Base-by-base conservation (phyloP, 2,329 filamentous ascomycete species). In the Sarocladium oryzae region DNA sequence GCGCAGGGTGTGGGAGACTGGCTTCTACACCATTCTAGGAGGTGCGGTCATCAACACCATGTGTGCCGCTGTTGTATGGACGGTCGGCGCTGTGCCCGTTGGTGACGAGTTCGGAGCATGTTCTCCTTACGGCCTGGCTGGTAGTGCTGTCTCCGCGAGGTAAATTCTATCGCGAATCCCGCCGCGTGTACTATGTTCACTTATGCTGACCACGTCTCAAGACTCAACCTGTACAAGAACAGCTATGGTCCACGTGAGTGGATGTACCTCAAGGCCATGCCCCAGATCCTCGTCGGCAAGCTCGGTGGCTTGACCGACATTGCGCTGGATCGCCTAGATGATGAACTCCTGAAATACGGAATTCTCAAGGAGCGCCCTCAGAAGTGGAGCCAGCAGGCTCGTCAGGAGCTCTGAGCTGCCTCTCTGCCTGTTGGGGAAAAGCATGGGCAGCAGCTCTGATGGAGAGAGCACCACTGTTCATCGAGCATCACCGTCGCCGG, bases 251-350 rank as follows among this genome's bases (percentile, higher is more conserved):
- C 46, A 26, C 46, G 46, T 32, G 46, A 49, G 32, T 49, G 46
- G 46, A 36, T 49, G 30, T 49, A 49, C 32, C 20, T 49, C 46
- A 49, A 49, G 46, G 24, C 46, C 30, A 49, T 49, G 30, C 46
- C 46, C 20, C 30, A 36, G 18, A 37, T 49, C 20, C 30, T 49
- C 20, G 20, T 49, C 10, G 32, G 30, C 15, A 49, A 37, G 21
- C 46, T 49, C 8, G 46, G 46, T 37, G 46, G 46, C 16, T 26
- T 49, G 46, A 49, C 46, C 7, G 32, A 49, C 18, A 6, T 8
- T 9, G 30, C 33, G 10, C 46, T 49, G 3, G 46, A 37, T 28
- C 26, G 26, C 5, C 46, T 49, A 8, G 46, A 49, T 18, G 46
- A 49, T 49, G 30, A 49, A 32, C 46, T 49, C 15, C 46, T 49